phyloP scores from a whole-genome alignment of 345 rosid genomes.

The Euclidium syriacum region DNA sequence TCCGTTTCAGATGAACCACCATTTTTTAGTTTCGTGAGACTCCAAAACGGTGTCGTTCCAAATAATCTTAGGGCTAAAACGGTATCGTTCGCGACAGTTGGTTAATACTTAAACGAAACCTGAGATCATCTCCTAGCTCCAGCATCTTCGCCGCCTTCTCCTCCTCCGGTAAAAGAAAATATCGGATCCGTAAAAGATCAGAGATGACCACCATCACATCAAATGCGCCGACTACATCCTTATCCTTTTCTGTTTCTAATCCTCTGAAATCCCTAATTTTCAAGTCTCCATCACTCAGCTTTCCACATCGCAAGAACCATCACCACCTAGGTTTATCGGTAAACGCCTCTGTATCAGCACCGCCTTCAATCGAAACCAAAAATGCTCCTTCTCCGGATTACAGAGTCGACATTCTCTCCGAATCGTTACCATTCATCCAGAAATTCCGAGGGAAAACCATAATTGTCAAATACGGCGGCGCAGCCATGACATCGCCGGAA shows the following conservation, averaged over 20 bases:
- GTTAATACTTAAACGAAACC: too few relatives aligned
- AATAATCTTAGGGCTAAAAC: too few relatives aligned
- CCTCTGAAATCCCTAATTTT: background rate
- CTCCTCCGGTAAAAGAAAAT: slow-evolving; percentile 4
- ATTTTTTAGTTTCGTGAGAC: too few relatives aligned
- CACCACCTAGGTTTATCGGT: slow-evolving; percentile 20
- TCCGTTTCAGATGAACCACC: too few relatives aligned
- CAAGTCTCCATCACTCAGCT: slow-evolving; percentile 13
- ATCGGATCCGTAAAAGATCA: too few relatives aligned
- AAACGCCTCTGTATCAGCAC: slow-evolving; percentile 26
- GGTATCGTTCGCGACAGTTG: too few relatives aligned
- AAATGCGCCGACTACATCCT: slow-evolving; percentile 18
- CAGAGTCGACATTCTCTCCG: slow-evolving; percentile 79
- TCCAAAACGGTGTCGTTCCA: too few relatives aligned
- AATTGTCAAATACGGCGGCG: slow-evolving; percentile 93
- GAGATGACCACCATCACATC: slow-evolving; percentile 31
- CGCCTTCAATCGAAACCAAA: background rate
- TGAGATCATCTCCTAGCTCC: background rate
- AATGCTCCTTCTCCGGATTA: slow-evolving; percentile 24
- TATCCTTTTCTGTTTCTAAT: slow-evolving; percentile 8
- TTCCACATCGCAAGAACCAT: slow-evolving; percentile 9
- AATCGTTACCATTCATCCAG: slow-evolving; percentile 90
- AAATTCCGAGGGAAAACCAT: slow-evolving; percentile 83
- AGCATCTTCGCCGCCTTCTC: slow-evolving; percentile 4
- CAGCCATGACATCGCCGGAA: slow-evolving; percentile 80